Percentiles rank a stretch among this genome's conserved stretches.
Evolutionary conservation across 2,329 filamentous ascomycete genomes (phyloP).

Genomic region (Ascosphaera pollenicola): DNA sequence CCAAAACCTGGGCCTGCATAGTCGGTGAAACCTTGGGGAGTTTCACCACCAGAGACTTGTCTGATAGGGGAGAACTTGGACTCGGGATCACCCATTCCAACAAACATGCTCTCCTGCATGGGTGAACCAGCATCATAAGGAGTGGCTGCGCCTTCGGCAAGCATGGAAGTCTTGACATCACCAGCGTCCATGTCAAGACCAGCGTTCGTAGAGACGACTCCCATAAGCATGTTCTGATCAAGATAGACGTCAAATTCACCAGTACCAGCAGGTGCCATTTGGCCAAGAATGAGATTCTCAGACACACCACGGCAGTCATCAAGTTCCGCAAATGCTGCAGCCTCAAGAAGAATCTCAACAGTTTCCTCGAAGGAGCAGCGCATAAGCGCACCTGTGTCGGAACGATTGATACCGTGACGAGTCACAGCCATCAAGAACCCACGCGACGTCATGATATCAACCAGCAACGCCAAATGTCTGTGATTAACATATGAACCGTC

Average conservation of each 20-base stretch:
- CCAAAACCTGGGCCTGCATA: constrained; percentile 51
- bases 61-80: constrained; percentile 50
- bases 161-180: constrained; percentile 48
- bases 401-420: constrained; percentile 93
- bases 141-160: constrained; percentile 63
- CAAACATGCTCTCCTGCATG: constrained; percentile 35
- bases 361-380: constrained; percentile 99
- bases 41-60: constrained; percentile 38
- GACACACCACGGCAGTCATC: constrained; percentile 97
- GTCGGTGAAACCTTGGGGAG: constrained; percentile 32
- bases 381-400: constrained; percentile 95
- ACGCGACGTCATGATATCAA: constrained; percentile 94
- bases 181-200: constrained; percentile 63
- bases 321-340: constrained; percentile 79
- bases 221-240: constrained; percentile 88
- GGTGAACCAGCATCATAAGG: constrained; percentile 64
- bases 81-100: constrained; percentile 40
- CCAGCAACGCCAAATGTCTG: constrained; percentile 81
- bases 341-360: constrained; percentile 92
- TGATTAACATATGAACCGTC: constrained; percentile 99
- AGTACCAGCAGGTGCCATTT: constrained; percentile 91
- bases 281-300: constrained; percentile 95
- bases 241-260: constrained; percentile 87
- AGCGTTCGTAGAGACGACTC: constrained; percentile 80
- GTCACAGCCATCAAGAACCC: constrained; percentile 91